These are phyloP conservation scores for Diplogelasinospora grovesii DNA, from an alignment of 495 filamentous ascomycete genomes.

Conservation along the genomic window DNA sequence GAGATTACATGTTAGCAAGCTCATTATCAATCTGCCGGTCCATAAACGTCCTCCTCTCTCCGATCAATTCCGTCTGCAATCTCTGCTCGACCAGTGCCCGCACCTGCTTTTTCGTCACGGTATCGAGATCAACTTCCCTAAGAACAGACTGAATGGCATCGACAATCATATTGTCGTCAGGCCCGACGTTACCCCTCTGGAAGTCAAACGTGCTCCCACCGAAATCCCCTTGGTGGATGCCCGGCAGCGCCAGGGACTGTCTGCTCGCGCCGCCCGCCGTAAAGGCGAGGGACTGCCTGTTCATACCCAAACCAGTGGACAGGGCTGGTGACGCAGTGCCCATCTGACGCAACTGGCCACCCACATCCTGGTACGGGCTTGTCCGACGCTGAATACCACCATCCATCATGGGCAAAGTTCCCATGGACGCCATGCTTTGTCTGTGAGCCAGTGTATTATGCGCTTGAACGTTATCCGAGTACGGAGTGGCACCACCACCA, in stretches of 20 bases:
- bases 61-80: conserved; percentile 76
- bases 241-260: too few species aligned
- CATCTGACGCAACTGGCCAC: too few species aligned
- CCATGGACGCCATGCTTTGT: conserved; percentile 47
- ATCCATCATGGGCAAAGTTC: conserved; percentile 36
- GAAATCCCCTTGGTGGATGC: too few species aligned
- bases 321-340: too few species aligned
- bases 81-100: conserved; percentile 86
- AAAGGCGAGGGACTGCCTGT: too few species aligned
- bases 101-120: conserved; percentile 96
- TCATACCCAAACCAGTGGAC: too few species aligned
- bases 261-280: too few species aligned
- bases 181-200: conserved; percentile 56
- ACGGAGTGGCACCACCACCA: conserved; percentile 28
- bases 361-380: conserved; percentile 49
- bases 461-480: conserved; percentile 35
- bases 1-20: conserved; percentile 78
- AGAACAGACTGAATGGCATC: conserved; percentile 78
- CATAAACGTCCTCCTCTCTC: conserved; percentile 76
- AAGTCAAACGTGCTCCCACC: conserved; percentile 61
- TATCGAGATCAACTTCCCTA: conserved; percentile 88
- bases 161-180: conserved; percentile 68
- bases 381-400: too few species aligned
- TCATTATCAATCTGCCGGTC: conserved; percentile 90
- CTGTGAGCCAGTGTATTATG: conserved; percentile 35